Evolutionary conservation across 2,329 filamentous ascomycete species (phyloP).

Genomic region (Ophiocordyceps polyrhachis-furcata): DNA sequence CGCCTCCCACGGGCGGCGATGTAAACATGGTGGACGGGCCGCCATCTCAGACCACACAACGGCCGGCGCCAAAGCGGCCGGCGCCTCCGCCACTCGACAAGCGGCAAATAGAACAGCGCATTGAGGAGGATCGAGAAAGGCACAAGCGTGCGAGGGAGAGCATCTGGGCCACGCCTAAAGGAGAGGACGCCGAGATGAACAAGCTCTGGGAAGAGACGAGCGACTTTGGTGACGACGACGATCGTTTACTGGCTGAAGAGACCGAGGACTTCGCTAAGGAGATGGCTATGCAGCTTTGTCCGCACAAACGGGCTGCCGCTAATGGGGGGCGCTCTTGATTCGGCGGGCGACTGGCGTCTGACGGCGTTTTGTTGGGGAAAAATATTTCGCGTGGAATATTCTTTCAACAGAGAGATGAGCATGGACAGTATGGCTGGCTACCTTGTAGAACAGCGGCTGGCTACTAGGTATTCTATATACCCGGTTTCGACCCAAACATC

Average conservation of each 20-base stretch:
- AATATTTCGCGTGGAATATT: no score
- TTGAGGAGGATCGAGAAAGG: slow-evolving; percentile 88
- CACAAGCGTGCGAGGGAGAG: slow-evolving; percentile 84
- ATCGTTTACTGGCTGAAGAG: slow-evolving; percentile 59
- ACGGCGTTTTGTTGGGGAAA: slow-evolving; percentile 10
- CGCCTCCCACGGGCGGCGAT: slow-evolving; percentile 25
- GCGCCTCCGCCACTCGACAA: slow-evolving; percentile 44
- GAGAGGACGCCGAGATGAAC: slow-evolving; percentile 49
- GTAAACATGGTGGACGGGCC: slow-evolving; percentile 22
- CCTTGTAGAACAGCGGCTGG: not conserved
- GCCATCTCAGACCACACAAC: slow-evolving; percentile 21
- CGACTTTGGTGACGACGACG: slow-evolving; percentile 76
- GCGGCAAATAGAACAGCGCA: slow-evolving; percentile 80
- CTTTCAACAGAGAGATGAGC: not conserved
- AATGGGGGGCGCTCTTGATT: slow-evolving; percentile 13
- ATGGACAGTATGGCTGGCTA: not conserved
- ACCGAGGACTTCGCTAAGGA: slow-evolving; percentile 25
- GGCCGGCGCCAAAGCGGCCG: slow-evolving; percentile 12
- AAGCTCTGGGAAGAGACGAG: slow-evolving; percentile 77
- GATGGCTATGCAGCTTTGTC: slow-evolving; percentile 21
- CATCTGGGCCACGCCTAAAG: slow-evolving; percentile 68
- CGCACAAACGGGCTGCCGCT: slow-evolving; percentile 15
- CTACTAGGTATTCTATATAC: not conserved
- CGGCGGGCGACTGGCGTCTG: slow-evolving; percentile 5
- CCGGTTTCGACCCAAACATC: not conserved